Base-by-base conservation (phyloP, 305 asterid genomes). In the Fraxinus greggii region DNA sequence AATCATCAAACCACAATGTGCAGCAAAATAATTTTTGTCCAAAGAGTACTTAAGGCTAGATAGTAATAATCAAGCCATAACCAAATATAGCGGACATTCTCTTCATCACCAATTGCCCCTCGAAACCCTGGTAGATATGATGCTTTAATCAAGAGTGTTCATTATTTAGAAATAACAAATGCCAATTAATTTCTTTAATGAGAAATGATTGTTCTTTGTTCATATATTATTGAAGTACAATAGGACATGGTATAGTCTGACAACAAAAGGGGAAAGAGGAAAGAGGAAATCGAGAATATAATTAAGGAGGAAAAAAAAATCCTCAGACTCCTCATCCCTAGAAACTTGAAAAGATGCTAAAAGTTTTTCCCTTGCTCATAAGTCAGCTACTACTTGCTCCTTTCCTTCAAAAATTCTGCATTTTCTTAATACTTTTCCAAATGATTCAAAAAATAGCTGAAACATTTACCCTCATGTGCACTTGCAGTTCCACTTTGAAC, bases 401-500 rank as follows among this genome's bases (percentile, higher is more conserved):
- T 69, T 28, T 69, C 40, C 40, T 69, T 69, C 40, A 69, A 69
- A 69, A 12, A 69, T 12, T 67, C 33, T 63, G n/a, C 32, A 3
- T 12, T 15, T 28, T 69, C 24, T 69, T 15, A 0, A 29, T 59
- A 13, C 7, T 19, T 54, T 19, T 23, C 40, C 75, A 69, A 31
- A 69, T 69, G 19, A 69, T 69, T 33, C 23, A 69, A 28, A 69
- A 13, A 69, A 13, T 69, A 69, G 75, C 75, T 5, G 40, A 69
- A 69, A 31, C 15, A 28, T 17, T 36, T 12, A 51, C 17, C 33
- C 24, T 40, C 72, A 79, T 73, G 80, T 19, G 79, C 33, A 10
- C 42, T 9, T 59, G 65, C 69, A 82, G 56, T 79, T 76, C 79
- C 33, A 17, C 17, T 36, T 77, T n/a, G 65, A 80, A 69, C 79